Evolutionary conservation across 352 stramenopile species (phyloP).

Genomic region (Globisporangium polare): DNA sequence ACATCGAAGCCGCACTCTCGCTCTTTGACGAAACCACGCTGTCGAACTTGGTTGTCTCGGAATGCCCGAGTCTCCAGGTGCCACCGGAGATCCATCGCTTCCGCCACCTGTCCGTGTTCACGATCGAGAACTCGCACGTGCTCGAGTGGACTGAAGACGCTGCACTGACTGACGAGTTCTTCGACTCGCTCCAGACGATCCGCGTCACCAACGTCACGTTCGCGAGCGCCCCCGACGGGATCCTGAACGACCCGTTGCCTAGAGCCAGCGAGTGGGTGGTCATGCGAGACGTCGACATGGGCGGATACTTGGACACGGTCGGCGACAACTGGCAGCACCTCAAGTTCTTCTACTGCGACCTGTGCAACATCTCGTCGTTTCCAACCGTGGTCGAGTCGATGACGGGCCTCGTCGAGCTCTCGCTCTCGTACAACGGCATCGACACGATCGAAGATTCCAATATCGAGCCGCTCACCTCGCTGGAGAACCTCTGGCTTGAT

Average conservation of each 20-base stretch:
- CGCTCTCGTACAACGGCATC: not conserved
- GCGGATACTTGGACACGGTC: not conserved
- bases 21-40: conserved; percentile 7
- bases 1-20: not conserved
- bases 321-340: conserved; percentile 3
- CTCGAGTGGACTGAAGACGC: conserved; percentile 3
- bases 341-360: conserved; percentile 13
- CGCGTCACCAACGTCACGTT: not conserved
- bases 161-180: not conserved
- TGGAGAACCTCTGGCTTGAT: conserved; percentile 5
- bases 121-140: conserved; percentile 5
- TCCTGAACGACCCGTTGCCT: not conserved
- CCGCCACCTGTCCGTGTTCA: not conserved
- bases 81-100: conserved; percentile 11
- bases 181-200: conserved; percentile 3
- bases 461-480: not conserved
- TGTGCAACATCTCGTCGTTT: not conserved
- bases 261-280: conserved; percentile 1
- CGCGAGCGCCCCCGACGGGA: not conserved
- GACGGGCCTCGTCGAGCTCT: not conserved
- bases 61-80: not conserved
- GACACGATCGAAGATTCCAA: not conserved
- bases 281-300: not conserved
- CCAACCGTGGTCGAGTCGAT: not conserved
- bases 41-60: not conserved